These are phyloP conservation scores for Monilinia vaccinii-corymbosi DNA, from an alignment of 2,329 filamentous ascomycete species.

Conservation along the genomic window DNA sequence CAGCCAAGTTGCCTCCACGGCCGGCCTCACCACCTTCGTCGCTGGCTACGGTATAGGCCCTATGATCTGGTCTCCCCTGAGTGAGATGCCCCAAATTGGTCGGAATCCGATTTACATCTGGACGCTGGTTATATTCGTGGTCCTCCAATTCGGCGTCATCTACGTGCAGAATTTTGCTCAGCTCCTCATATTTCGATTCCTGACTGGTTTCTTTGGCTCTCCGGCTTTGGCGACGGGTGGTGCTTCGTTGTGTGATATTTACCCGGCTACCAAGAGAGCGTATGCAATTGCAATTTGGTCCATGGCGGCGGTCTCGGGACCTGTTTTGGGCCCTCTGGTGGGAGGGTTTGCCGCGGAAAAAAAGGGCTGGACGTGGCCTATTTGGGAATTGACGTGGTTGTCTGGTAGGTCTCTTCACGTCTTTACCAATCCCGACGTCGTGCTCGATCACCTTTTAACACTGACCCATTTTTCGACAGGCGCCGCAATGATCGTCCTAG, in stretches of 20 bases:
- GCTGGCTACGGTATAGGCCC: constrained; percentile 54
- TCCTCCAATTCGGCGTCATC: constrained; percentile 39
- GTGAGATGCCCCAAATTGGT: constrained; percentile 57
- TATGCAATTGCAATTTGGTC: constrained; percentile 53
- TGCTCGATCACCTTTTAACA: neutral
- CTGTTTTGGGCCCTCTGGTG: constrained; percentile 51
- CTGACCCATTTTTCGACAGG: neutral
- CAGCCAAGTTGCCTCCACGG: constrained; percentile 39
- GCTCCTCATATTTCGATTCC: constrained; percentile 48
- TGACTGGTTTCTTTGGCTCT: constrained; percentile 54
- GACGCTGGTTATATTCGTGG: constrained; percentile 58
- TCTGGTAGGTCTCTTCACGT: constrained; percentile 28
- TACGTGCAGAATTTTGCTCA: constrained; percentile 43
- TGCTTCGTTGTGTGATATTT: constrained; percentile 40
- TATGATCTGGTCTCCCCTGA: constrained; percentile 55
- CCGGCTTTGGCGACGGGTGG: constrained; percentile 53
- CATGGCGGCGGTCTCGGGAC: constrained; percentile 35
- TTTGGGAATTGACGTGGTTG: constrained; percentile 51
- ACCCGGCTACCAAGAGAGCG: constrained; percentile 42
- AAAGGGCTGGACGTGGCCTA: constrained; percentile 50
- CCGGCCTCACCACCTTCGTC: constrained; percentile 54
- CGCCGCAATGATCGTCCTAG: constrained; percentile 47
- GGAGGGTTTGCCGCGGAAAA: constrained; percentile 48
- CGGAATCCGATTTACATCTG: constrained; percentile 58
- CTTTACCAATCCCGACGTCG: neutral